phyloP scores from a whole-genome alignment of 2,329 filamentous ascomycete species.

The Fusarium citri region DNA sequence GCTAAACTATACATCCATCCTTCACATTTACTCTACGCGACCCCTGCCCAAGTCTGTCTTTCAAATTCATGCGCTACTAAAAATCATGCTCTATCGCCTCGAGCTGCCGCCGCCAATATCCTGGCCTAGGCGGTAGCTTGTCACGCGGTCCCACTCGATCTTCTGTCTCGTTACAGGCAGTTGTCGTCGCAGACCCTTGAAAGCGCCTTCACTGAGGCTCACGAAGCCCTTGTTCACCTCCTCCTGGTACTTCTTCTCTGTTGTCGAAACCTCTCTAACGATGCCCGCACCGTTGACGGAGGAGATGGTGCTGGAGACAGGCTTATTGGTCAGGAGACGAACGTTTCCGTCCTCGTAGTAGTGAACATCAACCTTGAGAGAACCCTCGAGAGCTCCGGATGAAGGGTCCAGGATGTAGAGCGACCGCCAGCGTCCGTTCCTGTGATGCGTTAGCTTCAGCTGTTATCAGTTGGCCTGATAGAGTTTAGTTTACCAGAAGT shows the following conservation, averaged over 20 bases:
- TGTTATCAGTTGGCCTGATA: not conserved
- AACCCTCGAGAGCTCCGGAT: slow-evolving; percentile 76
- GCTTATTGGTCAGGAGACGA: slow-evolving; percentile 88
- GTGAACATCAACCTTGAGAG: slow-evolving; percentile 93
- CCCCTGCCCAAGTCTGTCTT: slow-evolving; percentile 21
- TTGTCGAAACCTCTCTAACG: slow-evolving; percentile 78
- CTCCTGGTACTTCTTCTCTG: slow-evolving; percentile 95
- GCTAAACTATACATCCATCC: not conserved
- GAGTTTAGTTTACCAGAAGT: slow-evolving; percentile 82
- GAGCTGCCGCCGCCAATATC: slow-evolving; percentile 78
- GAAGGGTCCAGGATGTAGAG: slow-evolving; percentile 82
- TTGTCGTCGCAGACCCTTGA: slow-evolving; percentile 92
- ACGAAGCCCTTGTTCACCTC: slow-evolving; percentile 93
- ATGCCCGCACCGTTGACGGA: slow-evolving; percentile 75
- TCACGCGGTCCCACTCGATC: slow-evolving; percentile 99
- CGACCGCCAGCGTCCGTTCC: slow-evolving; percentile 97
- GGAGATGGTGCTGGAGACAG: slow-evolving; percentile 70
- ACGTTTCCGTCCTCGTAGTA: slow-evolving; percentile 99
- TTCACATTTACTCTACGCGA: slow-evolving; percentile 23
- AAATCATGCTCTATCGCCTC: slow-evolving; percentile 46
- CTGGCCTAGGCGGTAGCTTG: slow-evolving; percentile 87
- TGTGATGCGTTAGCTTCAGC: slow-evolving; percentile 51
- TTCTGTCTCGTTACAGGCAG: slow-evolving; percentile 97
- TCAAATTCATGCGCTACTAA: slow-evolving; percentile 24
- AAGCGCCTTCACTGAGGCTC: slow-evolving; percentile 89